A percentile compares a stretch with the other conserved stretches of the same genome.
These are phyloP conservation scores for Boletus rubescentipes DNA, from an alignment of 768 basidiomycete species.

Conservation along the genomic window DNA sequence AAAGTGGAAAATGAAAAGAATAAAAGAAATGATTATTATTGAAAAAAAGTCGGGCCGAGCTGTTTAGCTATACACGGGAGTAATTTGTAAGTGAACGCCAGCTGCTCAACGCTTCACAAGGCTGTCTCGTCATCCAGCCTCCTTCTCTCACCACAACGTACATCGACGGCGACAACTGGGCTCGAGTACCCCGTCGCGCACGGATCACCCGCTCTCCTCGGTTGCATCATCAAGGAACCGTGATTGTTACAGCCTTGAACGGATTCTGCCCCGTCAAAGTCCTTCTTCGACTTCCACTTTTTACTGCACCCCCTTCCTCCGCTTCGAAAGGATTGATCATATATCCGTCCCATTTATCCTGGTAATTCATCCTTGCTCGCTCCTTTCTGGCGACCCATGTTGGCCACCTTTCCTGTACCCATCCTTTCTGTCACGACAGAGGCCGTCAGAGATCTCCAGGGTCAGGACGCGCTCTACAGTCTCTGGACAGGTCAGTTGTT, in stretches of 20 bases:
- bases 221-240: conserved; percentile 27
- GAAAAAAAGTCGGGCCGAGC: conserved; percentile 23
- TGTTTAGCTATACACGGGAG: conserved; percentile 16
- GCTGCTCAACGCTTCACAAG: conserved; percentile 21
- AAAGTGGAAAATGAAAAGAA: neutral
- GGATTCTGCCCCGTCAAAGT: conserved; percentile 17
- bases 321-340: conserved; percentile 19
- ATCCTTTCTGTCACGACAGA: conserved; percentile 67
- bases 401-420: conserved; percentile 55
- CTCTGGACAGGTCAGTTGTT: conserved; percentile 62
- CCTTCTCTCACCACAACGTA: conserved; percentile 22
- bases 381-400: conserved; percentile 38
- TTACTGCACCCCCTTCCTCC: conserved; percentile 17
- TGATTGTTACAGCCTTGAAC: conserved; percentile 24
- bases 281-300: conserved; percentile 14
- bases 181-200: conserved; percentile 3
- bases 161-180: conserved; percentile 14
- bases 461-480: conserved; percentile 60
- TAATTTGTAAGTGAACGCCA: conserved; percentile 22
- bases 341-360: conserved; percentile 16
- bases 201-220: conserved; percentile 25
- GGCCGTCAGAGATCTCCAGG: conserved; percentile 65
- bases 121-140: conserved; percentile 14
- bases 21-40: neutral
- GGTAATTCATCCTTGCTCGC: neutral